Evolutionary conservation across 495 filamentous ascomycete genomes (phyloP).

Genomic region (Penicillium coprophilum): DNA sequence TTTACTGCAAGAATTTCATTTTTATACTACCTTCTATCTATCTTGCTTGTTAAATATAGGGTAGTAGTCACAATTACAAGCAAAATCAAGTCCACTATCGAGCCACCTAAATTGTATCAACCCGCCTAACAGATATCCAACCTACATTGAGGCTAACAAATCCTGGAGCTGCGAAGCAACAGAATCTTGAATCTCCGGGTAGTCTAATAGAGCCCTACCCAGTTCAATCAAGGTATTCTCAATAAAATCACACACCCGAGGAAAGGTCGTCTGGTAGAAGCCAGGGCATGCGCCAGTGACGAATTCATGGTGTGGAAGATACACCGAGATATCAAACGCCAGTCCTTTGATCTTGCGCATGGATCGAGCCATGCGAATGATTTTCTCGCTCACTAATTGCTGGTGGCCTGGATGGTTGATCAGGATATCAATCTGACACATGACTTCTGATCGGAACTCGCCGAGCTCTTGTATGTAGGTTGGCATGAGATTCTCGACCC

Average conservation of each 20-base stretch:
- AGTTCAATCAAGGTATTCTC: neutral
- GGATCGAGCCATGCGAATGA: neutral
- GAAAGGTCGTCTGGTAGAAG: neutral
- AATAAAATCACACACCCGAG: neutral
- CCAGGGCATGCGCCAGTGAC: neutral
- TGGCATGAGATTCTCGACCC: neutral
- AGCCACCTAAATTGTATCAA: neutral
- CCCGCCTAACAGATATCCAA: neutral
- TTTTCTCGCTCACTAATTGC: neutral
- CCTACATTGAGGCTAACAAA: neutral
- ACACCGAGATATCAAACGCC: neutral
- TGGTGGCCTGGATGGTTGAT: neutral
- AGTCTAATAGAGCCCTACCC: neutral
- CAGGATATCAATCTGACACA: neutral
- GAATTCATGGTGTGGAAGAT: neutral
- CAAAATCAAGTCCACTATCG: neutral
- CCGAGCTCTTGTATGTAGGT: neutral
- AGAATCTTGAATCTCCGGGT: neutral
- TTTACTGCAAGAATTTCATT: too few relatives aligned
- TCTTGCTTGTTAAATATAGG: too few relatives aligned
- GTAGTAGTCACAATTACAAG: neutral
- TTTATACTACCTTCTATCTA: too few relatives aligned
- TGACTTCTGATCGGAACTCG: neutral
- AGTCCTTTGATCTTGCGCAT: neutral
- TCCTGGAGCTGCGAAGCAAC: neutral